These are phyloP conservation scores for Trichosanthes truncata DNA, from an alignment of 306 rosid species.

Conservation along the genomic window DNA sequence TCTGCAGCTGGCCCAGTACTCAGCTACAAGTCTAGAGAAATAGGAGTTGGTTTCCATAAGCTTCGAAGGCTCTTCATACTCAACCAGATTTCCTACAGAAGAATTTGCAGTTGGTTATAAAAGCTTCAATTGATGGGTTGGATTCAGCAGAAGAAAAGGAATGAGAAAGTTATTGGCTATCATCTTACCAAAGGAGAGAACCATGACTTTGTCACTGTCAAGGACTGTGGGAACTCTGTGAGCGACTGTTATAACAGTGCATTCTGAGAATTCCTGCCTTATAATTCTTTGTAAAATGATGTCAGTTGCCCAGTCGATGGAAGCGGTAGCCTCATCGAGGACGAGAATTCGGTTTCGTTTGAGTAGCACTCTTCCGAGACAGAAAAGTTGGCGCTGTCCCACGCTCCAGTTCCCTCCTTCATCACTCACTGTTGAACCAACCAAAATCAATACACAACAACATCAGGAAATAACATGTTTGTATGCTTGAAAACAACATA, in stretches of 20 bases:
- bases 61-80: conserved; percentile 62
- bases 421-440: conserved; percentile 33
- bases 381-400: conserved; percentile 59
- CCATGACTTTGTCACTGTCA: conserved; percentile 71
- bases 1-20: conserved; percentile 67
- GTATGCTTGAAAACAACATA: neutral
- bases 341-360: conserved; percentile 61
- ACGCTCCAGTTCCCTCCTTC: conserved; percentile 73
- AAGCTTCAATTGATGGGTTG: neutral
- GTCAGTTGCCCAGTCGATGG: conserved; percentile 69
- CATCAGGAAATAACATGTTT: neutral
- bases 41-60: conserved; percentile 51
- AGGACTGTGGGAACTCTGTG: conserved; percentile 78
- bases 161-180: neutral
- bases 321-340: conserved; percentile 80
- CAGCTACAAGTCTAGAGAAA: conserved; percentile 67
- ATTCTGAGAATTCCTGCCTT: conserved; percentile 48
- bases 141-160: neutral
- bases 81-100: conserved; percentile 48
- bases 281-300: conserved; percentile 48
- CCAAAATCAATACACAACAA: neutral
- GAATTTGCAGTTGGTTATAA: neutral
- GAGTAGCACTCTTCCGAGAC: conserved; percentile 70
- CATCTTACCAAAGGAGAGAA: conserved; percentile 56
- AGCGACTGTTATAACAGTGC: conserved; percentile 64